Conservation (phyloP, 2,329 filamentous ascomycete genomes). For the Lasiodiplodia citricola region DNA sequence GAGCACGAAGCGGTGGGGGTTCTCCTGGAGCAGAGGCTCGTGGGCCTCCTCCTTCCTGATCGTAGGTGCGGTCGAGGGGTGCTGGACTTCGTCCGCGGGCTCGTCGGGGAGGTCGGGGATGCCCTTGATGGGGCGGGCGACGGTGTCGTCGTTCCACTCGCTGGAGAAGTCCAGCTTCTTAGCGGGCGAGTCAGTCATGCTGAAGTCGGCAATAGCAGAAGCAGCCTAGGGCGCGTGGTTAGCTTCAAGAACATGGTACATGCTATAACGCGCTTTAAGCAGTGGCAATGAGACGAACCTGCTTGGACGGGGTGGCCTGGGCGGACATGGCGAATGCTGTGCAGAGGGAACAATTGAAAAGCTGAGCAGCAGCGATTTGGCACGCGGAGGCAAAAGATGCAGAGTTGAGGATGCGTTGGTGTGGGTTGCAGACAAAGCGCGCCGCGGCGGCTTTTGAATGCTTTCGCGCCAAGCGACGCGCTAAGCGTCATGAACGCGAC, state of each 20-base stretch:
- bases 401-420: slow-evolving; percentile 21
- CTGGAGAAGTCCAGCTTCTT: slow-evolving; percentile 87
- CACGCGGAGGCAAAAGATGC: slow-evolving; percentile 4
- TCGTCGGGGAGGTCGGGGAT: slow-evolving; percentile 50
- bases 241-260: slow-evolving; percentile 41
- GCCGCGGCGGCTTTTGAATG: slow-evolving; percentile 18
- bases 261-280: slow-evolving; percentile 39
- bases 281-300: slow-evolving; percentile 57
- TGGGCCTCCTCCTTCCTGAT: slow-evolving; percentile 72
- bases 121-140: slow-evolving; percentile 62
- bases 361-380: neutral
- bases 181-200: slow-evolving; percentile 83
- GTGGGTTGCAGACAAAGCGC: slow-evolving; percentile 8
- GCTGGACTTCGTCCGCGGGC: slow-evolving; percentile 47
- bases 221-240: slow-evolving; percentile 68
- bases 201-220: slow-evolving; percentile 83
- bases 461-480: slow-evolving; percentile 20
- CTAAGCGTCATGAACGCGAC: slow-evolving; percentile 23
- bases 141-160: slow-evolving; percentile 53
- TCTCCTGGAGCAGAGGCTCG: slow-evolving; percentile 93
- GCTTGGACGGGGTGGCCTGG: slow-evolving; percentile 72
- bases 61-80: slow-evolving; percentile 59
- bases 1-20: slow-evolving; percentile 93
- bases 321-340: slow-evolving; percentile 67
- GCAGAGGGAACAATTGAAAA: neutral